These are phyloP conservation scores for Oldenlandia corymbosa DNA, from an alignment of 257 asterid species.

Conservation along the genomic window DNA sequence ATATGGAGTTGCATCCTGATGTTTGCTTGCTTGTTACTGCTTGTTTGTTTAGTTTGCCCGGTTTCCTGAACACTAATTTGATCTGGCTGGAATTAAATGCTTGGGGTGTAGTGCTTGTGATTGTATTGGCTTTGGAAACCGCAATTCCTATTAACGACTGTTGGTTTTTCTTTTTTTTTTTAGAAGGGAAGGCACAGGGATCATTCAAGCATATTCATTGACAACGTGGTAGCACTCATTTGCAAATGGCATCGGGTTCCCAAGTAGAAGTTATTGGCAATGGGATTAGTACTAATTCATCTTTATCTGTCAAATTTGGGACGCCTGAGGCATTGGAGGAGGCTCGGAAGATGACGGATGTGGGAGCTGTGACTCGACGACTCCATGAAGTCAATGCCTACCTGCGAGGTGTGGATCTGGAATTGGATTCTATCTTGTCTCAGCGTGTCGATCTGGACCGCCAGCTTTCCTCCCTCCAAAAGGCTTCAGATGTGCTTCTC, in stretches of 20 bases:
- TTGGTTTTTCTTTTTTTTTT: not conserved
- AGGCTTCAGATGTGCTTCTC: constrained; percentile 61
- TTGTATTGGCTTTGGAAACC: not conserved
- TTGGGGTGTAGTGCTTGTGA: too few relatives aligned
- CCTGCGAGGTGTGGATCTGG: constrained; percentile 76
- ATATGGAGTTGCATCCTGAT: too few relatives aligned
- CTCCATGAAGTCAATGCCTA: constrained; percentile 92
- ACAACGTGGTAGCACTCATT: not conserved
- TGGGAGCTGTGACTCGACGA: constrained; percentile 82
- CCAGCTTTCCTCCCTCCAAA: constrained; percentile 65
- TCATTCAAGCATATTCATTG: not conserved
- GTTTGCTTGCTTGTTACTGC: too few relatives aligned
- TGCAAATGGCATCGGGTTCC: constrained; percentile 9
- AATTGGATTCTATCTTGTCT: constrained; percentile 64
- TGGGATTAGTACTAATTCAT: not conserved
- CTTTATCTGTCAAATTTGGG: constrained; percentile 45
- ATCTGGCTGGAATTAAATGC: too few relatives aligned
- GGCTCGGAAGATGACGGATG: constrained; percentile 71
- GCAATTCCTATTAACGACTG: not conserved
- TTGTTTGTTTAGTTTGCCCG: too few relatives aligned
- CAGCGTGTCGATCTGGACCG: constrained; percentile 73
- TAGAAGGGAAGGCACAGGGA: not conserved
- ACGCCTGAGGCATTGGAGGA: constrained; percentile 54
- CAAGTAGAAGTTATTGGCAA: constrained; percentile 11
- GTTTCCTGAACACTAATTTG: too few relatives aligned